These are phyloP conservation scores for Dioscorea cayenensis DNA, from an alignment of 116 monocot genomes.

Conservation along the genomic window DNA sequence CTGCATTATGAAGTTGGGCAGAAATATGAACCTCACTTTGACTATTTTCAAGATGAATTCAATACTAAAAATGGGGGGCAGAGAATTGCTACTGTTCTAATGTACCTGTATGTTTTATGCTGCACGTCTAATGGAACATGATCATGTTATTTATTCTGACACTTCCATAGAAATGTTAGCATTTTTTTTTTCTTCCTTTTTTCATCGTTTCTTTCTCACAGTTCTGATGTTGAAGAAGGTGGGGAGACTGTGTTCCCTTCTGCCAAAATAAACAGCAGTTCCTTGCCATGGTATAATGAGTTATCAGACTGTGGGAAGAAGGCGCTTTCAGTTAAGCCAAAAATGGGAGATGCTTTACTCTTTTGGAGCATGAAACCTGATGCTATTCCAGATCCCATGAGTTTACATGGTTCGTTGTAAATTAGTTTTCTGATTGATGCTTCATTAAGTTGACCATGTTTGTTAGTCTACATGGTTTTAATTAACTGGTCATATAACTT, in stretches of 20 bases:
- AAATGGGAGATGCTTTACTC: slow-evolving; percentile 41
- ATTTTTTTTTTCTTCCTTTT: background rate
- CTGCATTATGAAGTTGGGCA: slow-evolving; percentile 51
- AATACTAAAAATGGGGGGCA: slow-evolving; percentile 47
- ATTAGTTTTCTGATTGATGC: too few relatives aligned
- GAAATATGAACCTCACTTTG: slow-evolving; percentile 44
- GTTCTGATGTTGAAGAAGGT: slow-evolving; percentile 50
- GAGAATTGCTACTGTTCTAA: slow-evolving; percentile 46
- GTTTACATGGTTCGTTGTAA: slow-evolving; percentile 38
- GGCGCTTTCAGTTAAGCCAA: slow-evolving; percentile 38
- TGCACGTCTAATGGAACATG: background rate
- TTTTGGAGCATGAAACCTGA: slow-evolving; percentile 54
- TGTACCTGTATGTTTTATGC: slow-evolving; percentile 34
- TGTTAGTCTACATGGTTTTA: background rate
- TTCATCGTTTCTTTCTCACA: background rate
- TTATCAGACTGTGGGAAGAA: slow-evolving; percentile 39
- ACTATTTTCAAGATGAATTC: slow-evolving; percentile 36
- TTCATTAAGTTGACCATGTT: background rate
- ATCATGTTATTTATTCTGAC: background rate
- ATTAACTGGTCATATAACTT: background rate
- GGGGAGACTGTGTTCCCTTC: slow-evolving; percentile 44
- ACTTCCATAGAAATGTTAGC: background rate
- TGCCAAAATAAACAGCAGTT: slow-evolving; percentile 34
- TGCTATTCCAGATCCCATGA: slow-evolving; percentile 30
- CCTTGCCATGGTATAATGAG: slow-evolving; percentile 29